Evolutionary conservation across 2,329 filamentous ascomycete species (phyloP).

Genomic region (Phyllosticta paracitricarpa): DNA sequence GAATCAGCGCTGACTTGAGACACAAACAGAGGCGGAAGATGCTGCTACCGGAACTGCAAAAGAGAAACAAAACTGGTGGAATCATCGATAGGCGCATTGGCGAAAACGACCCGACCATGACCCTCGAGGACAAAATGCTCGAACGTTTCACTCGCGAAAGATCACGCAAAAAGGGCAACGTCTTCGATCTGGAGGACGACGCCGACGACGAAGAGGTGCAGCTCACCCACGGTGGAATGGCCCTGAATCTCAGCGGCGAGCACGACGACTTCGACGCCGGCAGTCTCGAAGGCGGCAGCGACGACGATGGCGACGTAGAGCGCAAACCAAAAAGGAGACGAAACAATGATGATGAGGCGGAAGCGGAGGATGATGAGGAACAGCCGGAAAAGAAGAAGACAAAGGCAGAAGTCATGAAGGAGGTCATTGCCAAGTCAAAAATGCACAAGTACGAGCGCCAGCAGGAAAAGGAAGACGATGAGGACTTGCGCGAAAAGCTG

Average conservation of each 20-base stretch:
- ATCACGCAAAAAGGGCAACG: slow-evolving; percentile 61
- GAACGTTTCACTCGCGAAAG: slow-evolving; percentile 87
- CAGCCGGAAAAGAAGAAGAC: slow-evolving; percentile 80
- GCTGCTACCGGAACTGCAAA: slow-evolving; percentile 79
- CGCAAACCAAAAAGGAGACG: slow-evolving; percentile 33
- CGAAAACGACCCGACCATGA: slow-evolving; percentile 90
- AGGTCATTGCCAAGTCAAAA: slow-evolving; percentile 96
- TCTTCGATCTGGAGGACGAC: slow-evolving; percentile 87
- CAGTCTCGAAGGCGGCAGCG: slow-evolving; percentile 49
- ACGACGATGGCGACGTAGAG: slow-evolving; percentile 28
- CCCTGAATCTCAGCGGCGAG: slow-evolving; percentile 53
- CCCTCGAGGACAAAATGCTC: slow-evolving; percentile 82
- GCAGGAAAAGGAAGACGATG: slow-evolving; percentile 83
- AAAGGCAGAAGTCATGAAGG: slow-evolving; percentile 96
- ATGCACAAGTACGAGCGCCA: slow-evolving; percentile 91
- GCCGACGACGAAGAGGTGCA: slow-evolving; percentile 55
- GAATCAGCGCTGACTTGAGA: not conserved
- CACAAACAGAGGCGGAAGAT: slow-evolving; percentile 59
- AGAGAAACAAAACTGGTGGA: slow-evolving; percentile 81
- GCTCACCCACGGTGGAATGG: slow-evolving; percentile 76
- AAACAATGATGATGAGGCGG: slow-evolving; percentile 40
- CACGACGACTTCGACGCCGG: slow-evolving; percentile 72
- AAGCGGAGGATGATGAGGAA: slow-evolving; percentile 36
- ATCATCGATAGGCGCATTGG: slow-evolving; percentile 90
- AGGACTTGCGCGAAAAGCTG: slow-evolving; percentile 72